Conservation (phyloP, 208 protist genomes). For the Plasmodiophora brassicae region DNA sequence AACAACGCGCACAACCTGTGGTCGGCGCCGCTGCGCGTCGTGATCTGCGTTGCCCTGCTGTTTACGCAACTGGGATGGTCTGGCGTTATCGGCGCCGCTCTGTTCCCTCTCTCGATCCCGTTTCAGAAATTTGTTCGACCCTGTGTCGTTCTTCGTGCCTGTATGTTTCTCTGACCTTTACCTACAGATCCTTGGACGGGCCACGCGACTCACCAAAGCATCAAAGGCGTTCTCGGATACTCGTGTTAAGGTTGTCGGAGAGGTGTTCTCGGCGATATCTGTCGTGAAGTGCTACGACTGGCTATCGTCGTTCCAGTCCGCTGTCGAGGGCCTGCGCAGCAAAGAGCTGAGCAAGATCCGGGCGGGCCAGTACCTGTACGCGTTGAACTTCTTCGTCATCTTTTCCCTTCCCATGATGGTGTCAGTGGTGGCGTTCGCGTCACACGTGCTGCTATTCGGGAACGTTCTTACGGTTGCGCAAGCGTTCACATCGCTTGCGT, state of each 20-base stretch:
- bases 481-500: not conserved
- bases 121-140: slow-evolving; percentile 31
- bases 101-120: slow-evolving; percentile 32
- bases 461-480: not conserved
- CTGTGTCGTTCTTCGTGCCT: not conserved
- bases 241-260: not conserved
- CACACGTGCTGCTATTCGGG: not conserved
- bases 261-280: not conserved
- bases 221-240: not conserved
- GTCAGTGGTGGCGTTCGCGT: not conserved
- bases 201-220: not conserved
- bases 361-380: not conserved
- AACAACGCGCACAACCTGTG: slow-evolving; percentile 21
- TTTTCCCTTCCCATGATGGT: not conserved
- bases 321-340: not conserved
- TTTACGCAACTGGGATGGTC: slow-evolving; percentile 22
- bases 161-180: not conserved
- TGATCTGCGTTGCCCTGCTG: not conserved
- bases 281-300: slow-evolving; percentile 19
- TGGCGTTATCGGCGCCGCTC: not conserved
- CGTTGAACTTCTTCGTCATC: not conserved
- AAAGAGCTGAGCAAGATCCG: not conserved
- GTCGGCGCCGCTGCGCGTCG: slow-evolving; percentile 39
- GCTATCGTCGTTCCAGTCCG: not conserved
- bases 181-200: not conserved